A percentile compares a stretch with the other conserved stretches of the same genome.
These are phyloP conservation scores for Oxyria digyna DNA, from an alignment of 148 eudicot species.

Conservation along the genomic window DNA sequence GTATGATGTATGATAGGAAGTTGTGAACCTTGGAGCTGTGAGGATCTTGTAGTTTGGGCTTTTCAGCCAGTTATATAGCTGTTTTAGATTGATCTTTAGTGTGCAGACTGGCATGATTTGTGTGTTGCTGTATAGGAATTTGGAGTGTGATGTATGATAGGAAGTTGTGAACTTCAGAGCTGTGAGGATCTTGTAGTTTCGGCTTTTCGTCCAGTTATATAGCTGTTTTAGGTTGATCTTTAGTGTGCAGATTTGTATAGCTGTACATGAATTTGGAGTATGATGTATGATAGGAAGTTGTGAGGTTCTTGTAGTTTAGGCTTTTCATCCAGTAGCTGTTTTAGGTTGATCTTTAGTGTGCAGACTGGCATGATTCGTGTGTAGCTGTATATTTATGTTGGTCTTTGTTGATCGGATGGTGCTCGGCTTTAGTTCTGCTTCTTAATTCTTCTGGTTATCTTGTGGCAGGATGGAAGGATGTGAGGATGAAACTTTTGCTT, in stretches of 20 bases:
- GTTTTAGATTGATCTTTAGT: no score
- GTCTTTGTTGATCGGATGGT: no score
- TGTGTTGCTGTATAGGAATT: no score
- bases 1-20: no score
- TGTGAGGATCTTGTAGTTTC: neutral
- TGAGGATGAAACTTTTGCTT: slow-evolving; percentile 12
- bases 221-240: no score
- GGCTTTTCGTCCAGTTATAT: neutral
- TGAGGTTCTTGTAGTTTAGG: no score
- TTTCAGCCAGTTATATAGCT: neutral
- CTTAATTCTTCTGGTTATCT: neutral
- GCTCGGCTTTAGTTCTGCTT: neutral
- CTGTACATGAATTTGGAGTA: no score
- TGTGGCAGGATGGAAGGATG: slow-evolving; percentile 23
- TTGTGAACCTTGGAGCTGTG: neutral
- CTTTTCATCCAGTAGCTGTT: neutral
- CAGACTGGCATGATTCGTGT: neutral
- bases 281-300: no score
- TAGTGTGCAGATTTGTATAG: no score
- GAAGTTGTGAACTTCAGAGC: neutral
- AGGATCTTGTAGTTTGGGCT: neutral
- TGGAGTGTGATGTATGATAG: no score
- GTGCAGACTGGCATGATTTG: no score
- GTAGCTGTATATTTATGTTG: no score
- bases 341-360: neutral